Evolutionary conservation across 1,284 basidiomycete genomes (phyloP).

Genomic region (Sanguinoderma infundibulare): DNA sequence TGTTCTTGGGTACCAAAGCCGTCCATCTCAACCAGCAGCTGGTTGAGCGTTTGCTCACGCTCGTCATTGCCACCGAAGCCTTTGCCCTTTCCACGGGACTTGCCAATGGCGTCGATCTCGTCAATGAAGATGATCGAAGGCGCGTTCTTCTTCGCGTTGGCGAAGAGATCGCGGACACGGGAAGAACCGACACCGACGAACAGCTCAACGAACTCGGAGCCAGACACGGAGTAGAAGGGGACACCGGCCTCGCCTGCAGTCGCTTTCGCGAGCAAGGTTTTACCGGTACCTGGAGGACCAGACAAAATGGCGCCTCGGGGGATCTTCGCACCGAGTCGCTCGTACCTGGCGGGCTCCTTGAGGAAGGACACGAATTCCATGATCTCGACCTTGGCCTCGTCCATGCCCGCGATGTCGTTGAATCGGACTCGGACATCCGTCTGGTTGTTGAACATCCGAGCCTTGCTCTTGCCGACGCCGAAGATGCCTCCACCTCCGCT

Average conservation of each 20-base stretch:
- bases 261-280: conserved; percentile 97
- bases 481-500: conserved; percentile 91
- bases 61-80: conserved; percentile 96
- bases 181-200: conserved; percentile 99
- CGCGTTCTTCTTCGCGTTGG: conserved; percentile 96
- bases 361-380: conserved; percentile 99
- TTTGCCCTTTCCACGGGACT: conserved; percentile 89
- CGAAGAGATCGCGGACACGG: conserved; percentile 96
- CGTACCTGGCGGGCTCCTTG: conserved; percentile 94
- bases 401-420: conserved; percentile 98
- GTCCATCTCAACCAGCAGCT: conserved; percentile 99
- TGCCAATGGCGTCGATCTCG: conserved; percentile 99
- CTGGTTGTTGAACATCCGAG: conserved; percentile 98
- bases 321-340: conserved; percentile 97
- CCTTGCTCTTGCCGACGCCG: conserved; percentile 95
- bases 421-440: conserved; percentile 94
- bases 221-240: conserved; percentile 97
- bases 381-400: conserved; percentile 99
- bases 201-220: conserved; percentile 99
- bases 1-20: conserved; percentile 97
- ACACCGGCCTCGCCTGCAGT: conserved; percentile 98
- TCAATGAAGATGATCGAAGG: conserved; percentile 99
- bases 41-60: conserved; percentile 97
- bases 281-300: conserved; percentile 98
- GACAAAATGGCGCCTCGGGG: conserved; percentile 98